Conservation (phyloP, 2,329 filamentous ascomycete genomes). For the Cytospora piceae region DNA sequence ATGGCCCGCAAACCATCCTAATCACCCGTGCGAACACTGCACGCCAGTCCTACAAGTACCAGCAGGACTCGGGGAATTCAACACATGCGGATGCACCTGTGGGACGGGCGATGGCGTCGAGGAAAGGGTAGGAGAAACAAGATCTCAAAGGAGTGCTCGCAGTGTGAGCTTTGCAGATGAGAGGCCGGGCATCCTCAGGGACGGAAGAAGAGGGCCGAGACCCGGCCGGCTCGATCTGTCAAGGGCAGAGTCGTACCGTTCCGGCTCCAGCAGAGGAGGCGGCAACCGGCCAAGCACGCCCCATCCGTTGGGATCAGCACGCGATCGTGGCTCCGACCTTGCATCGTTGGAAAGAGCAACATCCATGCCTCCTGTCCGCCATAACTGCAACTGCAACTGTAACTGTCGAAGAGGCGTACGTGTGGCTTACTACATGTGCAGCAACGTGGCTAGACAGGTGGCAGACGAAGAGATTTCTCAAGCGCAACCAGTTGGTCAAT, state of each 20-base stretch:
- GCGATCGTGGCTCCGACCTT: background rate
- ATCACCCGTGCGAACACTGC: constrained; percentile 17
- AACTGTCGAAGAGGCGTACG: background rate
- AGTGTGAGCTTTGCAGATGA: constrained; percentile 24
- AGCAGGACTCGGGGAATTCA: constrained; percentile 6
- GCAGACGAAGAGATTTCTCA: background rate
- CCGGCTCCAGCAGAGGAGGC: background rate
- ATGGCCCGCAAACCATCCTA: constrained; percentile 16
- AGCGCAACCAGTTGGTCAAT: background rate
- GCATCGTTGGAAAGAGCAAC: background rate
- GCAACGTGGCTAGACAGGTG: constrained; percentile 5
- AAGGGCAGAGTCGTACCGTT: background rate
- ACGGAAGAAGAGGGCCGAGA: background rate
- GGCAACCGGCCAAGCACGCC: constrained; percentile 12
- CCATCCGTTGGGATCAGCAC: background rate
- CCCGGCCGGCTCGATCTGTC: constrained; percentile 6
- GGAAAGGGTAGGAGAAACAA: background rate
- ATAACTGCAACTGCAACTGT: background rate
- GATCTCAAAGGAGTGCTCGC: constrained; percentile 9
- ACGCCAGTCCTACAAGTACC: constrained; percentile 12
- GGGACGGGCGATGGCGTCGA: background rate
- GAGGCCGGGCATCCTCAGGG: background rate
- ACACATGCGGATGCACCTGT: constrained; percentile 10
- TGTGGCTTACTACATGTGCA: constrained; percentile 18
- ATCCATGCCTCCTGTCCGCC: background rate